Conservation (phyloP, 1,139 yeast genomes). For the Taphrina populina region DNA sequence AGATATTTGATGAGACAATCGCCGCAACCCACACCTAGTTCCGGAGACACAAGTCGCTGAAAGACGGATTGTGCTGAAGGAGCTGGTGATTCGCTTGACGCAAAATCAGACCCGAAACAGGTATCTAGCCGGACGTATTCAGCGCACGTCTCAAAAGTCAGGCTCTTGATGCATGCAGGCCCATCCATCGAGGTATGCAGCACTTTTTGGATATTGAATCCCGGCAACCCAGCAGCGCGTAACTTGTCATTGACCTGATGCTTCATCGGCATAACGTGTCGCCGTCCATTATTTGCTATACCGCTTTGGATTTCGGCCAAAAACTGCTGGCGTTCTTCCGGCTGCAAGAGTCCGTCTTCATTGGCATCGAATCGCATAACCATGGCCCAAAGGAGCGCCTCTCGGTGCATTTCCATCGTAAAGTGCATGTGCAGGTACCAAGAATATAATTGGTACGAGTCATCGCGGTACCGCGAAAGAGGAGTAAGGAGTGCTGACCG, state of each 20-base stretch:
- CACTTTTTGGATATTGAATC: neutral
- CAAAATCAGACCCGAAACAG: neutral
- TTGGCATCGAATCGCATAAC: neutral
- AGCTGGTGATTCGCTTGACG: neutral
- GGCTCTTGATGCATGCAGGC: neutral
- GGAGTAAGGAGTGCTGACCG: conserved; percentile 1
- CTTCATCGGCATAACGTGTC: neutral
- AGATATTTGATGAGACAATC: neutral
- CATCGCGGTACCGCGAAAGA: conserved; percentile 12
- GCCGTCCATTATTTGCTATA: neutral
- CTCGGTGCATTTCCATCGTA: conserved; percentile 22
- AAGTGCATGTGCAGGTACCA: conserved; percentile 15
- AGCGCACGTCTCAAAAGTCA: neutral
- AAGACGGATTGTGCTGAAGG: neutral
- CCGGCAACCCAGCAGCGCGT: conserved; percentile 1
- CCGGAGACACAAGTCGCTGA: neutral
- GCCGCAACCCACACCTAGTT: conserved; percentile 1
- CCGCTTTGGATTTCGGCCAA: neutral
- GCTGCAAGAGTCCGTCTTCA: conserved; percentile 1
- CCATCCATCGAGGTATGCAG: conserved; percentile 6
- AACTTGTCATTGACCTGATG: neutral
- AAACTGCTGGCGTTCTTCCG: neutral
- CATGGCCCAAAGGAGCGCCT: conserved; percentile 8
- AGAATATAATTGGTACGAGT: neutral
- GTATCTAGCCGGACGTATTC: neutral